These are phyloP conservation scores for Starmerella geochares DNA, from an alignment of 805 yeast species.

Conservation along the genomic window DNA sequence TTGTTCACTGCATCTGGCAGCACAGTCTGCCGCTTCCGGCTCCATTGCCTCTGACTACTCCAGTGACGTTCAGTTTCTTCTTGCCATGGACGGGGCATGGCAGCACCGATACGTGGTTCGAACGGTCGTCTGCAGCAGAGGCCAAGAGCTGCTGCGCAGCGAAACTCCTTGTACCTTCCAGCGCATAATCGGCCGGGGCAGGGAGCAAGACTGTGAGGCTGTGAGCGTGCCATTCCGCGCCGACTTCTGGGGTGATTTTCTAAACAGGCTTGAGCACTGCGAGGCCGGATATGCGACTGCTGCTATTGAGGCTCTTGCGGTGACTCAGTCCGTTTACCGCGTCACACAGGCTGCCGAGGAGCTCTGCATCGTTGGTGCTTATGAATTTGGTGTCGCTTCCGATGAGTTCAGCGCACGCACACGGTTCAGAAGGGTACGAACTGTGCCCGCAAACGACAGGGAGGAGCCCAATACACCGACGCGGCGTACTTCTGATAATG, in stretches of 20 bases:
- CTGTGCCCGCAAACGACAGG: not conserved
- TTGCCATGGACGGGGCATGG: slow-evolving; percentile 10
- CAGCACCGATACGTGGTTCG: slow-evolving; percentile 21
- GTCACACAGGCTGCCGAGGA: slow-evolving; percentile 16
- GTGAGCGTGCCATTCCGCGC: slow-evolving; percentile 32
- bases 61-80: slow-evolving; percentile 25
- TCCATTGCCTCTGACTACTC: slow-evolving; percentile 4
- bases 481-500: not conserved
- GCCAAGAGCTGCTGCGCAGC: slow-evolving; percentile 26
- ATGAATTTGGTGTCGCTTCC: slow-evolving; percentile 32
- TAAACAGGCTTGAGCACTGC: slow-evolving; percentile 27
- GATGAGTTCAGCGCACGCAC: slow-evolving; percentile 33
- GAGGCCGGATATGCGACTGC: slow-evolving; percentile 27
- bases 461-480: slow-evolving; percentile 11
- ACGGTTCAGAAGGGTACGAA: slow-evolving; percentile 29
- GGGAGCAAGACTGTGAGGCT: slow-evolving; percentile 28
- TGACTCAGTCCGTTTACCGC: slow-evolving; percentile 29
- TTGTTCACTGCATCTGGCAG: slow-evolving; percentile 24
- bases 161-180: slow-evolving; percentile 20
- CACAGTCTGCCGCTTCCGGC: not conserved
- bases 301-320: slow-evolving; percentile 29
- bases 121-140: slow-evolving; percentile 31
- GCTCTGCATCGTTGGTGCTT: slow-evolving; percentile 30
- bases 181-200: slow-evolving; percentile 19
- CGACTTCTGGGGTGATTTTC: slow-evolving; percentile 35